phyloP scores from a whole-genome alignment of 352 stramenopile species.

The Phytophthora crassamura region DNA sequence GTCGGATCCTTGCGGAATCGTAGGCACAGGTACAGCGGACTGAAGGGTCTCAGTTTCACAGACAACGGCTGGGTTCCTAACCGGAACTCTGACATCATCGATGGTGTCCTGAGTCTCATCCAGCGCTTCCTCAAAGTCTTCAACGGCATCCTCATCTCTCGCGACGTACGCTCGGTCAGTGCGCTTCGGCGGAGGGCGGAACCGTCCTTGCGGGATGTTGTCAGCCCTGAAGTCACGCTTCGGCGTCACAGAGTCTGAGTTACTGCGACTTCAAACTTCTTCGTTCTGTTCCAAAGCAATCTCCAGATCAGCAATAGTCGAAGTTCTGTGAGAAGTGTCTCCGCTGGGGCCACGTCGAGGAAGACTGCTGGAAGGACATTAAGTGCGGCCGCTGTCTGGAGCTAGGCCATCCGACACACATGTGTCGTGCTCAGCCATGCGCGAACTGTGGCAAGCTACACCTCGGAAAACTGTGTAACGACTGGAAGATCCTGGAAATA shows the following conservation, averaged over 20 bases:
- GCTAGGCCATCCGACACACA: background rate
- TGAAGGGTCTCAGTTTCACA: no score
- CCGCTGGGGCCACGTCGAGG: background rate
- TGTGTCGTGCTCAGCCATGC: no score
- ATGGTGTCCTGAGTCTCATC: no score
- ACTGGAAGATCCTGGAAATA: no score
- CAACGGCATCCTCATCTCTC: no score
- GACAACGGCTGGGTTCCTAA: no score
- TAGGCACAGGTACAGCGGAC: no score
- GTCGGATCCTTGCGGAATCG: no score
- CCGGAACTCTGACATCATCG: no score
- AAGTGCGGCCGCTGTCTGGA: conserved; percentile 4
- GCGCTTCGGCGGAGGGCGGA: background rate
- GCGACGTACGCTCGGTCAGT: no score
- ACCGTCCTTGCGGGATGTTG: background rate
- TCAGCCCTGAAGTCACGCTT: background rate
- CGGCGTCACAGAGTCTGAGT: background rate
- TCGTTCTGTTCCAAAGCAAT: background rate
- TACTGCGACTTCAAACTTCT: background rate
- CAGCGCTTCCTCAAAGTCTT: no score
- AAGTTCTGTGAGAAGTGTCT: background rate
- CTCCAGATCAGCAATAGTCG: background rate
- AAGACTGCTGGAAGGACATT: background rate
- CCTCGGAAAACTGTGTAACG: no score
- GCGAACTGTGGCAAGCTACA: background rate